A percentile compares a stretch with the other conserved stretches of the same genome.
phyloP scores from a whole-genome alignment of 1,284 basidiomycete species.

The Agroathelia rolfsii region DNA sequence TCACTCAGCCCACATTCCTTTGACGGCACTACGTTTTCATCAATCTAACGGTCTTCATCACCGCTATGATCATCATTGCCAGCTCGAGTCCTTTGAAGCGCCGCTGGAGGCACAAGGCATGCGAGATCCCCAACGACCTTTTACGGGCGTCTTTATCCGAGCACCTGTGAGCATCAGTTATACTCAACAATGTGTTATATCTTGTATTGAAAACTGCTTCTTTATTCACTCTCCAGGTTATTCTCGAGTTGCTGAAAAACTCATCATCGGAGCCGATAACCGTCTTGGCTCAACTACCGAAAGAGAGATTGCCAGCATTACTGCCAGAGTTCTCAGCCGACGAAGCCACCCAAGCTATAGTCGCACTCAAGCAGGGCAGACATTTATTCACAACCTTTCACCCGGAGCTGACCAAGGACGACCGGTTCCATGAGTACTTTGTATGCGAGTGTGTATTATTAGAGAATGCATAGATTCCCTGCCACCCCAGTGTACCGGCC shows the following conservation, averaged over 20 bases:
- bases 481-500: no score
- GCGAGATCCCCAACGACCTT: conserved; percentile 50
- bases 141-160: conserved; percentile 90
- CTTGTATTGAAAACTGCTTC: conserved; percentile 4
- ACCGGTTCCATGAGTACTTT: conserved; percentile 86
- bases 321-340: conserved; percentile 21
- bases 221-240: conserved; percentile 37
- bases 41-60: no score
- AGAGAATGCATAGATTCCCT: no score
- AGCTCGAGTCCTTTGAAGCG: conserved; percentile 89
- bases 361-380: conserved; percentile 79
- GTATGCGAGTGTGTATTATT: conserved; percentile 55
- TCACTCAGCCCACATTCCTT: conserved; percentile 1
- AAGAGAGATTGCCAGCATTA: conserved; percentile 44
- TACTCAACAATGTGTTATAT: conserved; percentile 11
- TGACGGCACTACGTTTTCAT: neutral
- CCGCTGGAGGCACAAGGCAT: conserved; percentile 61
- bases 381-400: conserved; percentile 91
- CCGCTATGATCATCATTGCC: conserved; percentile 7
- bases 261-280: conserved; percentile 38
- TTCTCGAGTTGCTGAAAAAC: conserved; percentile 41
- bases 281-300: conserved; percentile 68
- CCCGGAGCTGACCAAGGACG: conserved; percentile 85
- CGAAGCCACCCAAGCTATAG: conserved; percentile 55
- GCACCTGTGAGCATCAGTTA: conserved; percentile 61